phyloP scores from a whole-genome alignment of 768 basidiomycete genomes.

The Gelatoporia subvermispora region DNA sequence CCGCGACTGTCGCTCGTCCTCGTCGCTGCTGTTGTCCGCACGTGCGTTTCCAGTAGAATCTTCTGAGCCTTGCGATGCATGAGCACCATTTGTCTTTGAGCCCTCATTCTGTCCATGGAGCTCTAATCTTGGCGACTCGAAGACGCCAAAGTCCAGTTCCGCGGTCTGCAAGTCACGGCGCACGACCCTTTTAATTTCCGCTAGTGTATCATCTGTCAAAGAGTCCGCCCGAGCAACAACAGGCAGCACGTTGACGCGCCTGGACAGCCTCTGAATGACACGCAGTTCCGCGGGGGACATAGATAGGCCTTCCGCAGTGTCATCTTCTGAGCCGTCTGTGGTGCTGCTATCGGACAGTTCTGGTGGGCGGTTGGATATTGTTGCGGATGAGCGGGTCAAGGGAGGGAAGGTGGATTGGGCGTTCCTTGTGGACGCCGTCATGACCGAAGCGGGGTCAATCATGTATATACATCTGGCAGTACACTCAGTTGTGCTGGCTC shows the following conservation, averaged over 20 bases:
- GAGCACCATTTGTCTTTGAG: neutral
- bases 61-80: neutral
- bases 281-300: constrained; percentile 78
- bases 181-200: constrained; percentile 68
- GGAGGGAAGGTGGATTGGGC: constrained; percentile 43
- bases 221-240: constrained; percentile 79
- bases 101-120: no score
- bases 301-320: constrained; percentile 45
- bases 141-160: constrained; percentile 73
- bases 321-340: constrained; percentile 47
- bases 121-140: constrained; percentile 34
- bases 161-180: constrained; percentile 60
- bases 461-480: constrained; percentile 71
- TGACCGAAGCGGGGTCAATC: constrained; percentile 72
- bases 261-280: constrained; percentile 70
- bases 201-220: constrained; percentile 73
- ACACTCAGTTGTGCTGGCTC: constrained; percentile 11
- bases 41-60: constrained; percentile 10
- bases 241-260: constrained; percentile 75
- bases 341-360: constrained; percentile 52
- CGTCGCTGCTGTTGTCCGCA: constrained; percentile 16
- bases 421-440: constrained; percentile 48
- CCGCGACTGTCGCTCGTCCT: constrained; percentile 51
- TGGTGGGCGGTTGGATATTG: constrained; percentile 48
- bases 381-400: constrained; percentile 63